Evolutionary conservation across 1,284 basidiomycete species (phyloP).

Genomic region (Bondarzewia mesenterica): DNA sequence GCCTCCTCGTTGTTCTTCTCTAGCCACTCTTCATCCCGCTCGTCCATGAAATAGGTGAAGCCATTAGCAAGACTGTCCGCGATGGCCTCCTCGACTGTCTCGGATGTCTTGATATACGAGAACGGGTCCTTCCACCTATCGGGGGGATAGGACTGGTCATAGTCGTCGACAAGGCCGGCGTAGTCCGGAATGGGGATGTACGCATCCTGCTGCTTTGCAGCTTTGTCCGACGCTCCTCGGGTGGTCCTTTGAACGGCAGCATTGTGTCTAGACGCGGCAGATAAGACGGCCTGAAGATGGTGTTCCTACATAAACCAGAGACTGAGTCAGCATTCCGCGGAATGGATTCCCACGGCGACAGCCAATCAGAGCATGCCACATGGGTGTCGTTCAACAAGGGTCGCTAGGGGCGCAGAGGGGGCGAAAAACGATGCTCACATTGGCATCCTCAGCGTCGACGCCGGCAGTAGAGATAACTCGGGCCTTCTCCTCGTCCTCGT

Average conservation of each 20-base stretch:
- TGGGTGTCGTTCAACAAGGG: conserved; percentile 34
- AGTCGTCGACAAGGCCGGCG: conserved; percentile 72
- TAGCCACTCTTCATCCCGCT: conserved; percentile 93
- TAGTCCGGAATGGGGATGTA: conserved; percentile 93
- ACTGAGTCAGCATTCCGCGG: conserved; percentile 60
- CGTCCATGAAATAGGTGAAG: conserved; percentile 91
- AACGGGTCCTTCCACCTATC: conserved; percentile 69
- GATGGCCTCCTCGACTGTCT: conserved; percentile 80
- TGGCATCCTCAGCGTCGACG: conserved; percentile 83
- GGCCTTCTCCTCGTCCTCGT: conserved; percentile 78
- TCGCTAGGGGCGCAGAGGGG: conserved; percentile 27
- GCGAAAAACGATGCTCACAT: conserved; percentile 50
- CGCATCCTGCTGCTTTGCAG: conserved; percentile 37
- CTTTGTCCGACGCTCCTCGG: conserved; percentile 30
- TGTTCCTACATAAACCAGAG: conserved; percentile 65
- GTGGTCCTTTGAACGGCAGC: conserved; percentile 30
- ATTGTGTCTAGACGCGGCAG: conserved; percentile 58
- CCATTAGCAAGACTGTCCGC: conserved; percentile 51
- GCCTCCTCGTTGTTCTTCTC: conserved; percentile 87
- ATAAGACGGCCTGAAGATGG: conserved; percentile 82
- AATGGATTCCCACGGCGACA: conserved; percentile 37
- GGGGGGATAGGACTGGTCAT: conserved; percentile 65
- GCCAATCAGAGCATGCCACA: conserved; percentile 43
- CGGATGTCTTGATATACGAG: conserved; percentile 79
- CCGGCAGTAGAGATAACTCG: conserved; percentile 54